Evolutionary conservation across 2,329 filamentous ascomycete genomes (phyloP), one percentile per base, ranked within the genome.

Genomic region (Apiospora phragmitis): DNA sequence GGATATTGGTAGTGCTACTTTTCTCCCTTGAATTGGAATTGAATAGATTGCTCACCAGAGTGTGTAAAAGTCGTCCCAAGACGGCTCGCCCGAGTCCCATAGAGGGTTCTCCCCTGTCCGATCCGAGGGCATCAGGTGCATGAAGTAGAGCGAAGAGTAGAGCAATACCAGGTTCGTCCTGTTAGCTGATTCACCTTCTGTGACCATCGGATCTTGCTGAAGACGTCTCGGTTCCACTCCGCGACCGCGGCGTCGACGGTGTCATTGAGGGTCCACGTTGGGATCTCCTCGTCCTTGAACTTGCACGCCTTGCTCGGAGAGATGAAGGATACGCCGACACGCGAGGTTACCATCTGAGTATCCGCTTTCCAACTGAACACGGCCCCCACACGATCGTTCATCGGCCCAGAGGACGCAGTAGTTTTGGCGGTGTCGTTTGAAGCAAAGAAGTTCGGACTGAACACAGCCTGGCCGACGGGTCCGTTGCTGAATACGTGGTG

Each of bases 31-130:
- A n/a, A n/a, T n/a, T n/a, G n/a, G n/a, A n/a, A n/a, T n/a, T n/a
- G n/a, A 42, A 8, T n/a, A n/a, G 7, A 43, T 69, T 26, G 55
- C 68, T 45, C 32, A 49, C 55, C 68, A 69, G 21, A 62, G 42
- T 1, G 70, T 77, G 79, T 94, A 94, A 74, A 91, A 93, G 0
- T 90, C 92, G 77, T 94, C 92, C 76, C 91, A 94, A 75, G 93
- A 94, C 0, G 91, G 91, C 77, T 93, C 91, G 1, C 83, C 83
- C 55, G 87, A 90, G 1, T 87, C 74, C 91, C 92, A 94, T 0
- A 90, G 77, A 2, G 90, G 90, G 70, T 93, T 94, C 77, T 94
- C 92, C 0, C 90, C 90, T 0, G 92, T 93, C 74, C 93, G 93
- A 75, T 93, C 92, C 75, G 93, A 91, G 4, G 92, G 92, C 68